Evolutionary conservation across 805 yeast species (phyloP).

Genomic region (Candida pseudoglaebosa): DNA sequence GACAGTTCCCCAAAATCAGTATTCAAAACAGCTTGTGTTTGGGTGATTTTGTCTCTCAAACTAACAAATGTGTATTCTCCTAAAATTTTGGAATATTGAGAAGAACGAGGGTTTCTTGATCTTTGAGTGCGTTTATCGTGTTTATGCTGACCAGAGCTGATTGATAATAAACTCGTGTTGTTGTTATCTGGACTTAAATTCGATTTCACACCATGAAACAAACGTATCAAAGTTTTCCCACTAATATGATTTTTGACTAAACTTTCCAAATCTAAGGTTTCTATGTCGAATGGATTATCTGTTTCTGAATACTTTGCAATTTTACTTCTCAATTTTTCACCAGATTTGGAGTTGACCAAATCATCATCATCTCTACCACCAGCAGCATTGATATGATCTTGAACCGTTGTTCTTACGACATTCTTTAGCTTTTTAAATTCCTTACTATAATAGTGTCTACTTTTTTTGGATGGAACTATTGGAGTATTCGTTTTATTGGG

Average conservation of each 20-base stretch:
- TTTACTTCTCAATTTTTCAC: slow-evolving; percentile 28
- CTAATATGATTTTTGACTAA: slow-evolving; percentile 26
- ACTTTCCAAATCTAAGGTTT: slow-evolving; percentile 35
- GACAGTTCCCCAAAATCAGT: slow-evolving; percentile 16
- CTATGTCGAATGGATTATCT: slow-evolving; percentile 35
- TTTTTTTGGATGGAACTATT: slow-evolving; percentile 16
- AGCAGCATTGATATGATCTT: slow-evolving; percentile 44
- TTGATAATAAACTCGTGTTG: slow-evolving; percentile 4
- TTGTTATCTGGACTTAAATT: background rate
- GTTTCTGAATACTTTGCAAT: slow-evolving; percentile 34
- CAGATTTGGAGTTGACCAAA: slow-evolving; percentile 15
- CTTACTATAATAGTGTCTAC: slow-evolving; percentile 33
- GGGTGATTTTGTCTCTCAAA: slow-evolving; percentile 28
- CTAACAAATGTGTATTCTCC: slow-evolving; percentile 27
- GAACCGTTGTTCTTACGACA: slow-evolving; percentile 70
- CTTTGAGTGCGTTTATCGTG: background rate
- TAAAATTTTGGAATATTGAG: background rate
- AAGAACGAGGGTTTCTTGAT: background rate
- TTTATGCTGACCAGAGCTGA: background rate
- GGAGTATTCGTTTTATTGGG: slow-evolving; percentile 3
- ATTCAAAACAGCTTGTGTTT: slow-evolving; percentile 11
- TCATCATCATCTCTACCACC: slow-evolving; percentile 16
- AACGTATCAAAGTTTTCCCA: slow-evolving; percentile 30
- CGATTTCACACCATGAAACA: slow-evolving; percentile 16
- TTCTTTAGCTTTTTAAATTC: slow-evolving; percentile 52